A percentile compares a stretch with the other conserved stretches of the same genome.
Conservation (phyloP, 176 grass and related monocot species). For the Canna indica region DNA sequence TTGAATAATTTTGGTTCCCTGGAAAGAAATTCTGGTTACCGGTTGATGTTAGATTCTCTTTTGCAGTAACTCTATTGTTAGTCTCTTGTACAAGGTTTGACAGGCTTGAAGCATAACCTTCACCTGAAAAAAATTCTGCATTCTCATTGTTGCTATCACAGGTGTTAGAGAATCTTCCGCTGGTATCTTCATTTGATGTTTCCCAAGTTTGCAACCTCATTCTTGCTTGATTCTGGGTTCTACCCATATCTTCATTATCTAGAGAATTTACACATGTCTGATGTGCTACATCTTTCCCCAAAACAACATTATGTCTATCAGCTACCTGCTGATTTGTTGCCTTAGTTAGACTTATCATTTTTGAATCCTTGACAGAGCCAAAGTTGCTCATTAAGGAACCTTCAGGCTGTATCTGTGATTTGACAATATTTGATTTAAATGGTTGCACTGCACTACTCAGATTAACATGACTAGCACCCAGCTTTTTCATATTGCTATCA, state of each 20-base stretch:
- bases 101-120: slow-evolving; percentile 25
- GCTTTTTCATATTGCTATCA: slow-evolving; percentile 42
- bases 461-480: slow-evolving; percentile 38
- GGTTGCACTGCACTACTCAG: slow-evolving; percentile 30
- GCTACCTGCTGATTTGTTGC: slow-evolving; percentile 19
- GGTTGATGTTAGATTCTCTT: slow-evolving; percentile 33
- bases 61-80: slow-evolving; percentile 30
- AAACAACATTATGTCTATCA: slow-evolving; percentile 6
- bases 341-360: slow-evolving; percentile 27
- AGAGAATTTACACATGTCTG: not conserved
- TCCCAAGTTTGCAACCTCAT: slow-evolving; percentile 43
- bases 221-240: slow-evolving; percentile 9
- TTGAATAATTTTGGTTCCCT: slow-evolving; percentile 19
- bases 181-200: slow-evolving; percentile 40
- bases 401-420: slow-evolving; percentile 25
- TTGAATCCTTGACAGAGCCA: slow-evolving; percentile 32
- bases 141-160: slow-evolving; percentile 44
- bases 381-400: slow-evolving; percentile 30
- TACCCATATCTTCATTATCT: not conserved
- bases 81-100: slow-evolving; percentile 34
- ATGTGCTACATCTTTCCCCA: not conserved
- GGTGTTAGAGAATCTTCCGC: slow-evolving; percentile 28
- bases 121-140: slow-evolving; percentile 28
- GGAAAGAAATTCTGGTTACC: slow-evolving; percentile 22
- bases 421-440: slow-evolving; percentile 39